A percentile compares a stretch with the other conserved stretches of the same genome.
Evolutionary conservation across 768 basidiomycete species (phyloP).

Genomic region (Termitomyces sp.): DNA sequence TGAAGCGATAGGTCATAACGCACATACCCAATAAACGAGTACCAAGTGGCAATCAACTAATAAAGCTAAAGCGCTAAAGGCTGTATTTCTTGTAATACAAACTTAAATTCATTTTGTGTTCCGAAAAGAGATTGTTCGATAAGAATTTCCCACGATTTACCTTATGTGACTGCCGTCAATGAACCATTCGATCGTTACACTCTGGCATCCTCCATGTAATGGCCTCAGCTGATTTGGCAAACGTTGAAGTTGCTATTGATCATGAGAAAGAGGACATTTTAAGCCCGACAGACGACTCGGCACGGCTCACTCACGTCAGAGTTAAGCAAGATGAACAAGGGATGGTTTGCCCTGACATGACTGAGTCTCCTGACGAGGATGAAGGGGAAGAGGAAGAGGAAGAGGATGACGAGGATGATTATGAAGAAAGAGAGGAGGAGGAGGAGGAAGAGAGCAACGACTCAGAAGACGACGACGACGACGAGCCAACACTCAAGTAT

Average conservation of each 20-base stretch:
- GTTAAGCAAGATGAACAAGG: not conserved
- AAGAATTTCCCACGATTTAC: not conserved
- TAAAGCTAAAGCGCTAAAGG: no score
- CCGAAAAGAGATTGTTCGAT: not conserved
- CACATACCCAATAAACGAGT: no score
- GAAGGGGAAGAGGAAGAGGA: slow-evolving; percentile 20
- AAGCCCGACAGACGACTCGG: not conserved
- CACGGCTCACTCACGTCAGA: not conserved
- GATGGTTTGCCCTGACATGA: slow-evolving; percentile 7
- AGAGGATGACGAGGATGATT: slow-evolving; percentile 8
- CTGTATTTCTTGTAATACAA: no score
- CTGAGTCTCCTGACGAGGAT: slow-evolving; percentile 19
- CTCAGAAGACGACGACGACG: slow-evolving; percentile 64
- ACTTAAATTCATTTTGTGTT: not conserved
- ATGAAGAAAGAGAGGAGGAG: slow-evolving; percentile 20
- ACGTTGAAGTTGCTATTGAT: not conserved
- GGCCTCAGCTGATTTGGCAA: slow-evolving; percentile 4
- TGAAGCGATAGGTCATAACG: no score
- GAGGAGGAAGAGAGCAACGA: slow-evolving; percentile 36
- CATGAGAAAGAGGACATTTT: not conserved
- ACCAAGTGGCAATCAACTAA: no score
- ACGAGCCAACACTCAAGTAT: slow-evolving; percentile 91
- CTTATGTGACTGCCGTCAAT: not conserved
- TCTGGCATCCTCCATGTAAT: slow-evolving; percentile 10
- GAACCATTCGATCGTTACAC: not conserved